Evolutionary conservation across 2,329 filamentous ascomycete species (phyloP).

Genomic region (Cercospora janseana): DNA sequence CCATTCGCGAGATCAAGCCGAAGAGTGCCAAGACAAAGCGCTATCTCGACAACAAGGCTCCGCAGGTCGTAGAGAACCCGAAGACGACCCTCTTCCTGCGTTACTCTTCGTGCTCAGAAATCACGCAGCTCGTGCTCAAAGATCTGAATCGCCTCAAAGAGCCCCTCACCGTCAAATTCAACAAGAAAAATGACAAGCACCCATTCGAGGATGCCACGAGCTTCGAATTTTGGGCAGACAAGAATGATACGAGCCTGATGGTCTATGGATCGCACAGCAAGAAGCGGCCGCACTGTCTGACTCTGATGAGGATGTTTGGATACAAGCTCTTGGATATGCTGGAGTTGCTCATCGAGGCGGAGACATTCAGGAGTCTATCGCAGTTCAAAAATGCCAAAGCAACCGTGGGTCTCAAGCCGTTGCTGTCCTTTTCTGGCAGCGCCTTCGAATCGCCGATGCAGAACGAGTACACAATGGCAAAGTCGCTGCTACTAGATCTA

Average conservation of each 20-base stretch:
- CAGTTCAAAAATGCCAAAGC: slow-evolving; percentile 67
- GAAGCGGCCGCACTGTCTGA: slow-evolving; percentile 91
- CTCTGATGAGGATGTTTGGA: slow-evolving; percentile 76
- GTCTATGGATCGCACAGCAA: slow-evolving; percentile 84
- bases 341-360: slow-evolving; percentile 78
- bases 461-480: slow-evolving; percentile 79
- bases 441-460: slow-evolving; percentile 79
- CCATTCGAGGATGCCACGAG: slow-evolving; percentile 88
- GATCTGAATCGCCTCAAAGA: slow-evolving; percentile 83
- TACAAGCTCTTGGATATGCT: slow-evolving; percentile 93
- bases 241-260: slow-evolving; percentile 87
- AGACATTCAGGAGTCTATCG: slow-evolving; percentile 65
- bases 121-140: slow-evolving; percentile 77
- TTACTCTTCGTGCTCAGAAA: slow-evolving; percentile 78
- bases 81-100: slow-evolving; percentile 88
- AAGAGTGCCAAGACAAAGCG: slow-evolving; percentile 89
- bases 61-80: slow-evolving; percentile 83
- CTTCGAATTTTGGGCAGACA: slow-evolving; percentile 92
- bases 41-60: slow-evolving; percentile 87
- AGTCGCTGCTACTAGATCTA: slow-evolving; percentile 83
- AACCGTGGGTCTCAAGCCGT: slow-evolving; percentile 78
- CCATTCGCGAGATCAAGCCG: slow-evolving; percentile 61
- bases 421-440: slow-evolving; percentile 87
- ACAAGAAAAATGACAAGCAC: slow-evolving; percentile 94
- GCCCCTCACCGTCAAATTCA: slow-evolving; percentile 83